Percentiles rank a stretch among this genome's conserved stretches.
These are phyloP conservation scores for Talaromyces wortmannii DNA, from an alignment of 495 filamentous ascomycete species.

Conservation along the genomic window DNA sequence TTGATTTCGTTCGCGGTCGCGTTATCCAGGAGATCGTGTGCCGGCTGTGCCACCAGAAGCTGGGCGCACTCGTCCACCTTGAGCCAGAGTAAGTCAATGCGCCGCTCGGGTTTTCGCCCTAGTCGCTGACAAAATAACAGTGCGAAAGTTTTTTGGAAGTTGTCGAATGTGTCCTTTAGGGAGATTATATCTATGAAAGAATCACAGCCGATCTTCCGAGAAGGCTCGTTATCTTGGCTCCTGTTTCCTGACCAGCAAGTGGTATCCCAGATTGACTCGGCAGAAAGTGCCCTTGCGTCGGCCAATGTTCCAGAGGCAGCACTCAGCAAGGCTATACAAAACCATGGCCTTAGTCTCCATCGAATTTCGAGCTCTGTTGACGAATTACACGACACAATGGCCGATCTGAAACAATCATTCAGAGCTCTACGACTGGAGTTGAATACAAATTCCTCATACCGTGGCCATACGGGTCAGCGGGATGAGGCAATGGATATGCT, in stretches of 20 bases:
- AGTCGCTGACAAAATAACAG: conserved; percentile 9
- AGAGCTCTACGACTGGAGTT: conserved; percentile 36
- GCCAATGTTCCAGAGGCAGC: not conserved
- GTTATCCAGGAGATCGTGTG: conserved; percentile 35
- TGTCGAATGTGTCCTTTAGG: conserved; percentile 36
- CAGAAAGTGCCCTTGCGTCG: not conserved
- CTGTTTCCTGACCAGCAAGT: not conserved
- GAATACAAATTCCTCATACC: conserved; percentile 14
- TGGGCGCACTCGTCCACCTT: conserved; percentile 29
- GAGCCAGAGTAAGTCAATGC: conserved; percentile 26
- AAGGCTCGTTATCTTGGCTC: conserved; percentile 18
- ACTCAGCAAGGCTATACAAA: conserved; percentile 31
- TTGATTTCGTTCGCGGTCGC: conserved; percentile 32
- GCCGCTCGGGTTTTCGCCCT: not conserved
- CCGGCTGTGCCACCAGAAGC: conserved; percentile 38
- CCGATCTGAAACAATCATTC: conserved; percentile 37
- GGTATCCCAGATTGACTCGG: not conserved
- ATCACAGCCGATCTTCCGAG: conserved; percentile 31
- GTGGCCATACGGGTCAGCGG: conserved; percentile 1
- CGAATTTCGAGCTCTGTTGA: conserved; percentile 39
- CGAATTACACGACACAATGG: conserved; percentile 38
- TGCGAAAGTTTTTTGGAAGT: conserved; percentile 38
- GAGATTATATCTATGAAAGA: conserved; percentile 42
- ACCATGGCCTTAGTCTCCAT: conserved; percentile 35
- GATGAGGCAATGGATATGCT: conserved; percentile 30